These are phyloP conservation scores for Saccharomyces mikatae DNA, from an alignment of 805 yeast species.

Conservation along the genomic window DNA sequence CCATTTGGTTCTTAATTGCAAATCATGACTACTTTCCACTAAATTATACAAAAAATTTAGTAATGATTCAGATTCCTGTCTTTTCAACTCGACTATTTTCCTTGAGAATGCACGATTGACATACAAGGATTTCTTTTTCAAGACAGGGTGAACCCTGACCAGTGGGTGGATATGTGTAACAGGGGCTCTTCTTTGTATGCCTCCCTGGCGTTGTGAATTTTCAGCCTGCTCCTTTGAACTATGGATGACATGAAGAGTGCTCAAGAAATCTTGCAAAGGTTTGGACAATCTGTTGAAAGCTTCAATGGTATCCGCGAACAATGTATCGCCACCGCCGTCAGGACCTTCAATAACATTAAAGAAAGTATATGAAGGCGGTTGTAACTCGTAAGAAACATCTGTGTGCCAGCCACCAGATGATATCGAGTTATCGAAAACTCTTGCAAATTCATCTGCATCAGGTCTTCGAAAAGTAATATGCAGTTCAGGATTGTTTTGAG, in stretches of 20 bases:
- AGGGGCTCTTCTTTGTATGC: slow-evolving; percentile 59
- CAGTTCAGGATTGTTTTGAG: slow-evolving; percentile 48
- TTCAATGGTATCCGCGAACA: slow-evolving; percentile 62
- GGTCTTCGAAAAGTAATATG: slow-evolving; percentile 52
- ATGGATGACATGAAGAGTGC: slow-evolving; percentile 60
- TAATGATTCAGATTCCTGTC: slow-evolving; percentile 58
- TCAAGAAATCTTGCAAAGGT: slow-evolving; percentile 47
- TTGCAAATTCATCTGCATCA: slow-evolving; percentile 29
- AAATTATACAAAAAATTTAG: slow-evolving; percentile 49
- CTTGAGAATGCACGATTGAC: slow-evolving; percentile 57
- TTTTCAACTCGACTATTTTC: slow-evolving; percentile 62
- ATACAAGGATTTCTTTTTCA: slow-evolving; percentile 51
- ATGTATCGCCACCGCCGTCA: slow-evolving; percentile 69
- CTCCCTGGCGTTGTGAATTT: slow-evolving; percentile 47
- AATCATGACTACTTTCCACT: slow-evolving; percentile 46
- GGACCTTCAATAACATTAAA: slow-evolving; percentile 56
- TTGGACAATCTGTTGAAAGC: slow-evolving; percentile 69
- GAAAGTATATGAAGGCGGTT: slow-evolving; percentile 65
- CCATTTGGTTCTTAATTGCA: slow-evolving; percentile 66
- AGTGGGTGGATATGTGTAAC: slow-evolving; percentile 55
- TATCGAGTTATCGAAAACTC: slow-evolving; percentile 19
- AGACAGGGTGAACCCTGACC: slow-evolving; percentile 65
- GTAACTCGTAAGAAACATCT: slow-evolving; percentile 65
- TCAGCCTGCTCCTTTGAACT: slow-evolving; percentile 64
- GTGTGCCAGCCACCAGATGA: slow-evolving; percentile 49